Percentiles rank a stretch among this genome's conserved stretches.
phyloP scores from a whole-genome alignment of 2,329 filamentous ascomycete genomes.

The Trichoderma guizhouense region DNA sequence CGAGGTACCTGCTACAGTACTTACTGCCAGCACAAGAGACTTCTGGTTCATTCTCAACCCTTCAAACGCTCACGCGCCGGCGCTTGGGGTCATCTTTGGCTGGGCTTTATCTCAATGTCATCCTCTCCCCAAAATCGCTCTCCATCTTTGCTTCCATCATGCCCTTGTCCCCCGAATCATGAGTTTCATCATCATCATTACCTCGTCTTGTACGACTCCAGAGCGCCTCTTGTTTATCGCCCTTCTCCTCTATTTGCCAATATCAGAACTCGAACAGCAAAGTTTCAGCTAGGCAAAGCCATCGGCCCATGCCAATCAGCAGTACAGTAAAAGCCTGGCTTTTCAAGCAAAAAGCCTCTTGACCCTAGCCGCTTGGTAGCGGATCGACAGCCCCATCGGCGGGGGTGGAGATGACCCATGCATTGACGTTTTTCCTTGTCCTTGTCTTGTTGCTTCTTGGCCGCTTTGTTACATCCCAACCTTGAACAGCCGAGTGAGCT shows the following conservation, averaged over 20 bases:
- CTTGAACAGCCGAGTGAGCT: slow-evolving; percentile 9
- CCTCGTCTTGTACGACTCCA: not conserved
- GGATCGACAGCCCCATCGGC: slow-evolving; percentile 14
- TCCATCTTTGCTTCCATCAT: not conserved
- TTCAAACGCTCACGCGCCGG: slow-evolving; percentile 11
- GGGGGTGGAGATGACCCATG: slow-evolving; percentile 5
- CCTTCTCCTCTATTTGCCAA: not conserved
- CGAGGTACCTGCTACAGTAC: not conserved
- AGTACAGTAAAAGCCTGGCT: not conserved
- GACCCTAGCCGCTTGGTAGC: slow-evolving; percentile 1
- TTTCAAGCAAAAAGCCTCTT: not conserved
- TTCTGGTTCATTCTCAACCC: not conserved
- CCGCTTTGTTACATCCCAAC: not conserved
- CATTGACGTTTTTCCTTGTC: not conserved
- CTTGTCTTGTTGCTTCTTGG: not conserved
- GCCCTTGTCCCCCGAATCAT: not conserved
- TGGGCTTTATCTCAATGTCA: not conserved
- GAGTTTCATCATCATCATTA: not conserved
- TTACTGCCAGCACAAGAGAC: not conserved
- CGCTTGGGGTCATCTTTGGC: slow-evolving; percentile 5
- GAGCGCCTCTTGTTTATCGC: not conserved
- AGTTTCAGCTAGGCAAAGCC: slow-evolving; percentile 2
- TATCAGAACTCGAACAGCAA: not conserved
- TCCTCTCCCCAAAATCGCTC: not conserved
- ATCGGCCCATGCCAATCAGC: not conserved